These are phyloP conservation scores for Strobilomyces dryophilus DNA, from an alignment of 768 basidiomycete genomes.

Conservation along the genomic window DNA sequence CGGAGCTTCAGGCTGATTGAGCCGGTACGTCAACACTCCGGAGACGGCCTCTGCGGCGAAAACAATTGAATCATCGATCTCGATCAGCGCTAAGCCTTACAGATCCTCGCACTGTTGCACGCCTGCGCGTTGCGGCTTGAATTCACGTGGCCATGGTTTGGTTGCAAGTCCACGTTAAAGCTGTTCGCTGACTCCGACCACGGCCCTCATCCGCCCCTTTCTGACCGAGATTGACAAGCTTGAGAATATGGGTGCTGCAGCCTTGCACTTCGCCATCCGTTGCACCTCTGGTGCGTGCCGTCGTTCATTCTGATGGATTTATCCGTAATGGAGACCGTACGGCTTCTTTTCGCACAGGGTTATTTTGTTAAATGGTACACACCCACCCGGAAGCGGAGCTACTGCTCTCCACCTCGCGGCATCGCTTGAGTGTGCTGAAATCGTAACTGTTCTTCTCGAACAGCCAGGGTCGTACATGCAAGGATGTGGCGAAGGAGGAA, in stretches of 20 bases:
- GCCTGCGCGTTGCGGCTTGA: no score
- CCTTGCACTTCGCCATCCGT: constrained; percentile 77
- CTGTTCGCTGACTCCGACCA: neutral
- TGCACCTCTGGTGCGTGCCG: constrained; percentile 62
- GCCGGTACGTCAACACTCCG: no score
- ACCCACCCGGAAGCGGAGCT: constrained; percentile 66
- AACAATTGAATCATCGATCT: no score
- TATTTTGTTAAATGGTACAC: constrained; percentile 73
- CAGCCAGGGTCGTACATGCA: constrained; percentile 71
- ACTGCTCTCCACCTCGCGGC: constrained; percentile 75
- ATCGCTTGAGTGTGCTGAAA: constrained; percentile 64
- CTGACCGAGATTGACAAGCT: constrained; percentile 69
- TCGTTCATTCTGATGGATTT: constrained; percentile 2
- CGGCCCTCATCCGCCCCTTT: no score
- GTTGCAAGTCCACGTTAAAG: no score
- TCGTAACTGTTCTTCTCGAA: constrained; percentile 72
- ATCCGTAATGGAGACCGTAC: constrained; percentile 58
- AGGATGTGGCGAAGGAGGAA: constrained; percentile 70
- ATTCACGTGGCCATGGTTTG: no score
- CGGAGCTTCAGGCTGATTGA: no score
- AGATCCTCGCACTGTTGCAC: no score
- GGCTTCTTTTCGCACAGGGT: constrained; percentile 67
- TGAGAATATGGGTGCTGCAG: constrained; percentile 71
- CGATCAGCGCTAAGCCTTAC: no score
- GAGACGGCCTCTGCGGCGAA: no score